phyloP scores from a whole-genome alignment of 176 grass and related monocot genomes.

The Echinochloa phyllopogon region DNA sequence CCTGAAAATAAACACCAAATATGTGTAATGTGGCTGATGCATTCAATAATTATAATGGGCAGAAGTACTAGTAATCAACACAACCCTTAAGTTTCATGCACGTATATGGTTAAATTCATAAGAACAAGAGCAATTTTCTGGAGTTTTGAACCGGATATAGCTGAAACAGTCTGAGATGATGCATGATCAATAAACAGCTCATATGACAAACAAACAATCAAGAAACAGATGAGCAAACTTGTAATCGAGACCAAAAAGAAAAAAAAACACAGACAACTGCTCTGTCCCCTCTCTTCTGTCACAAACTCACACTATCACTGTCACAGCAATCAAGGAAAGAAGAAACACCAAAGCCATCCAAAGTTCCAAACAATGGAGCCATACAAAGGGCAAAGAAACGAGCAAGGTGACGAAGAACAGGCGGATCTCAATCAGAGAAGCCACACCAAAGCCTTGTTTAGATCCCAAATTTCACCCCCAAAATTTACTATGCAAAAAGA shows the following conservation, averaged over 20 bases:
- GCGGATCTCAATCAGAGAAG: not conserved
- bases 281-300: not conserved
- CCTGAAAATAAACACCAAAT: not conserved
- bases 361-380: not conserved
- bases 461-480: no score
- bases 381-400: not conserved
- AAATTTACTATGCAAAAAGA: no score
- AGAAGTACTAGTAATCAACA: not conserved
- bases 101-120: not conserved
- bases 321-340: not conserved
- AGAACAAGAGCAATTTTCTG: not conserved
- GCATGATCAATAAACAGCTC: not conserved
- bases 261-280: no score
- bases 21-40: not conserved
- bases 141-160: not conserved
- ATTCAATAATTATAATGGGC: not conserved
- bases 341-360: not conserved
- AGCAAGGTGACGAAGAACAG: not conserved
- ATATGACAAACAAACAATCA: not conserved
- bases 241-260: no score
- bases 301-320: not conserved
- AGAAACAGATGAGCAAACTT: not conserved
- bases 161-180: not conserved
- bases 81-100: not conserved
- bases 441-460: no score